These are phyloP conservation scores for Dendrostoma leiphaemia DNA, from an alignment of 2,329 filamentous ascomycete genomes.

Conservation along the genomic window DNA sequence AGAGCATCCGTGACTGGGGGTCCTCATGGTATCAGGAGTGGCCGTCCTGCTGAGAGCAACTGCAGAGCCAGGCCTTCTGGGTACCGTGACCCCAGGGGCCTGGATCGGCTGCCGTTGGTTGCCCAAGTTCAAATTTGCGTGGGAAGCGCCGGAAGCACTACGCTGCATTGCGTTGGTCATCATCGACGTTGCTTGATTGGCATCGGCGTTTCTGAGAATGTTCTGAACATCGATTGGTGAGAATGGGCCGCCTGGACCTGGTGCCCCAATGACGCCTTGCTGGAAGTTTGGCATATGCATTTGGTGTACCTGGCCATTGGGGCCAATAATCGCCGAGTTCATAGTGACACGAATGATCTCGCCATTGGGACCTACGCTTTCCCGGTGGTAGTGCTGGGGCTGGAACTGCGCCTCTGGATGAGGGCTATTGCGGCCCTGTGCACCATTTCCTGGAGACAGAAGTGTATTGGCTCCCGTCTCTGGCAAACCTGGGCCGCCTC, in stretches of 20 bases:
- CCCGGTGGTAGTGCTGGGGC: slow-evolving; percentile 45
- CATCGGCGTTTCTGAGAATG: slow-evolving; percentile 45
- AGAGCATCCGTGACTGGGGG: slow-evolving; percentile 29
- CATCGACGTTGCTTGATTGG: slow-evolving; percentile 39
- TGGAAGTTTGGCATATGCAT: slow-evolving; percentile 23
- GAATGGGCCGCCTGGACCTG: slow-evolving; percentile 29
- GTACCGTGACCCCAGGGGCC: slow-evolving; percentile 41
- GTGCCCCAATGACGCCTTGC: slow-evolving; percentile 19
- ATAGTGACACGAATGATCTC: slow-evolving; percentile 51
- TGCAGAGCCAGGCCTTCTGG: slow-evolving; percentile 34
- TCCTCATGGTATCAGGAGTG: slow-evolving; percentile 44
- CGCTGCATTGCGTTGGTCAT: slow-evolving; percentile 50
- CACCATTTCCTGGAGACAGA: slow-evolving; percentile 22
- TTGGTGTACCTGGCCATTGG: slow-evolving; percentile 18
- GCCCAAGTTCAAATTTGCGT: slow-evolving; percentile 35
- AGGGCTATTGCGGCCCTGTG: slow-evolving; percentile 28
- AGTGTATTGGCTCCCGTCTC: slow-evolving; percentile 26
- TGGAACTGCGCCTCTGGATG: slow-evolving; percentile 33
- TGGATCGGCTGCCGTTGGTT: slow-evolving; percentile 29
- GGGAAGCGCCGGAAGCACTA: slow-evolving; percentile 46
- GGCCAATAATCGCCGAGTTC: slow-evolving; percentile 38
- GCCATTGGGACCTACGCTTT: slow-evolving; percentile 49
- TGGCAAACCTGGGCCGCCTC: slow-evolving; percentile 40
- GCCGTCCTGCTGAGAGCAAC: slow-evolving; percentile 43
- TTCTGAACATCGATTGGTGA: slow-evolving; percentile 44